Conservation (phyloP, 2,329 filamentous ascomycete species). For the Epicoccum sorghinum region DNA sequence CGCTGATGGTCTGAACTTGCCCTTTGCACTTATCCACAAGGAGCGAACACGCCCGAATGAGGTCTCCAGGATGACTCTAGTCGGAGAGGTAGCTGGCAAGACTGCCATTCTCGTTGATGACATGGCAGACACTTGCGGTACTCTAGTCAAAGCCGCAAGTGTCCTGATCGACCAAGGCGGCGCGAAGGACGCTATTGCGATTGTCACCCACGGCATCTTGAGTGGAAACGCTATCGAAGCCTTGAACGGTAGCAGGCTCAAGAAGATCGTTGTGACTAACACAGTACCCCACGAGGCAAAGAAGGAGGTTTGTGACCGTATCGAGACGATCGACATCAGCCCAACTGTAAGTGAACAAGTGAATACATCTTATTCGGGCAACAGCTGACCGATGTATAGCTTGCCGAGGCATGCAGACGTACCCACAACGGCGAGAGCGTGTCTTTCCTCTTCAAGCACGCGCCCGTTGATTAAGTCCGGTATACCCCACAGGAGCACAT, state of each 20-base stretch:
- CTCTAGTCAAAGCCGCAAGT: slow-evolving; percentile 83
- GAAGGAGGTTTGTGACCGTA: slow-evolving; percentile 75
- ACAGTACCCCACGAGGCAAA: slow-evolving; percentile 83
- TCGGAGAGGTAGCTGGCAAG: slow-evolving; percentile 89
- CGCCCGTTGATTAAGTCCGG: slow-evolving; percentile 54
- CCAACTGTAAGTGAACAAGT: slow-evolving; percentile 64
- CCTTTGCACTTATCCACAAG: slow-evolving; percentile 96
- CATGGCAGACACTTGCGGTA: slow-evolving; percentile 96
- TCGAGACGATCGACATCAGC: slow-evolving; percentile 91
- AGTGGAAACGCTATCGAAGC: slow-evolving; percentile 87
- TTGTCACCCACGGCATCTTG: slow-evolving; percentile 93
- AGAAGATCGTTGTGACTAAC: slow-evolving; percentile 86
- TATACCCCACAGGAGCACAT: slow-evolving; percentile 14
- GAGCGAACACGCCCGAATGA: slow-evolving; percentile 91
- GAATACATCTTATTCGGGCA: not conserved
- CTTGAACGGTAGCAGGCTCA: slow-evolving; percentile 77
- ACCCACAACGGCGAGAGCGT: slow-evolving; percentile 76
- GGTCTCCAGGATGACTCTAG: slow-evolving; percentile 92
- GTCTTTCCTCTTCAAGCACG: slow-evolving; percentile 73
- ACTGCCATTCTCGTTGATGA: slow-evolving; percentile 96
- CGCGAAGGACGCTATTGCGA: slow-evolving; percentile 86
- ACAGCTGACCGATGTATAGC: slow-evolving; percentile 41
- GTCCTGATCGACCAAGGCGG: slow-evolving; percentile 81
- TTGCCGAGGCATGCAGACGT: slow-evolving; percentile 73
- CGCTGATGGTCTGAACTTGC: slow-evolving; percentile 86